Conservation (phyloP, 352 stramenopile species). For the Pythium plurisporium region DNA sequence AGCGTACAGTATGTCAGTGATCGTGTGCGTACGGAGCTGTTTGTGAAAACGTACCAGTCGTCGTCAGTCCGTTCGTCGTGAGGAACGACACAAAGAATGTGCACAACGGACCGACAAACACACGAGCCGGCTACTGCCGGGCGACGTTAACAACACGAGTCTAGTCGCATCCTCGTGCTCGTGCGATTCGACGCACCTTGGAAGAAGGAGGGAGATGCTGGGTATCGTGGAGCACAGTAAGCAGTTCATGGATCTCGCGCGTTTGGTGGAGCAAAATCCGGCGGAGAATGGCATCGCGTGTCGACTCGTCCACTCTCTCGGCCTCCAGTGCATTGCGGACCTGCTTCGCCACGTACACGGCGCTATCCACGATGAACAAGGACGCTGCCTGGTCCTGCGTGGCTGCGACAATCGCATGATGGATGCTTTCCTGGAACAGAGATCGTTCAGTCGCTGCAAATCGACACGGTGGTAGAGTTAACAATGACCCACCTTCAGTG, state of each 20-base stretch:
- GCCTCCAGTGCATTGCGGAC: background rate
- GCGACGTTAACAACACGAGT: background rate
- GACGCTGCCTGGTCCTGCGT: background rate
- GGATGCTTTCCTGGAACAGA: conserved; percentile 5
- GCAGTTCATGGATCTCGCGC: conserved; percentile 9
- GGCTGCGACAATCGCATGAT: background rate
- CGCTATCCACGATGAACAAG: conserved; percentile 2
- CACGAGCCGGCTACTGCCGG: conserved; percentile 9
- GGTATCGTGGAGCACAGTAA: background rate
- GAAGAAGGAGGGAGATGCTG: conserved; percentile 4
- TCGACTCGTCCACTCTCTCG: background rate
- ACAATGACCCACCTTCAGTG: too few relatives aligned
- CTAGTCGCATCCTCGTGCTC: too few relatives aligned
- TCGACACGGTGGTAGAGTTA: too few relatives aligned
- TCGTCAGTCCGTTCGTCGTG: conserved; percentile 28
- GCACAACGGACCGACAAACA: conserved; percentile 33
- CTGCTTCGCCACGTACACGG: background rate
- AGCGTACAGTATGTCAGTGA: background rate
- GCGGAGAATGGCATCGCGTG: background rate
- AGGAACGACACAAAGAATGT: conserved; percentile 35
- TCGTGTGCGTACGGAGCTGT: background rate
- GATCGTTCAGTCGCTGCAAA: too few relatives aligned
- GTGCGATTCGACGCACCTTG: conserved; percentile 14
- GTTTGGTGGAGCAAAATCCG: background rate
- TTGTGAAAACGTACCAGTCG: conserved; percentile 22